Evolutionary conservation across 805 yeast genomes (phyloP).

Genomic region (Saccharomyces cerevisiae): DNA sequence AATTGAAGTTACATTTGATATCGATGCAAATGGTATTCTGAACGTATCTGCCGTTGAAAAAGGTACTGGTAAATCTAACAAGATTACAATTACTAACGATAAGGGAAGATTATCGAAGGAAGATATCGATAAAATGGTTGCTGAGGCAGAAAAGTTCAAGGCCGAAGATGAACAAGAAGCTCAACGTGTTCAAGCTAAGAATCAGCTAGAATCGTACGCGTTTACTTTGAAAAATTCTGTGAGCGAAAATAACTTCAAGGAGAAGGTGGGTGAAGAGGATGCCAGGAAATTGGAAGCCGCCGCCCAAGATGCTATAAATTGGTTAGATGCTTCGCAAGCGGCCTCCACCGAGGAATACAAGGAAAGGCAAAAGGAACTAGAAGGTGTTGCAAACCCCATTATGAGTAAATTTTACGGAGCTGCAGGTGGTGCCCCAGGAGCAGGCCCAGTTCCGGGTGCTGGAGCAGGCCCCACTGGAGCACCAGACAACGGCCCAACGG

Average conservation of each 20-base stretch:
- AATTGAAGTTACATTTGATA: slow-evolving; percentile 93
- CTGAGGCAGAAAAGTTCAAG: slow-evolving; percentile 95
- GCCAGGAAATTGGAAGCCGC: slow-evolving; percentile 65
- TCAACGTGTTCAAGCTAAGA: slow-evolving; percentile 85
- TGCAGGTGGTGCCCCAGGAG: slow-evolving; percentile 74
- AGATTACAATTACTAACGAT: slow-evolving; percentile 96
- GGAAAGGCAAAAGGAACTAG: slow-evolving; percentile 93
- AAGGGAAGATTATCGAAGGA: slow-evolving; percentile 97
- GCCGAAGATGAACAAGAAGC: slow-evolving; percentile 96
- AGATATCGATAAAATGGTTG: slow-evolving; percentile 95
- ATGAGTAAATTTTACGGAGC: slow-evolving; percentile 95
- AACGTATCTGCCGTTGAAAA: slow-evolving; percentile 94
- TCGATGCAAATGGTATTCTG: slow-evolving; percentile 95
- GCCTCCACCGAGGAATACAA: slow-evolving; percentile 87
- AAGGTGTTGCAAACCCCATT: slow-evolving; percentile 91
- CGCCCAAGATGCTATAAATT: slow-evolving; percentile 74
- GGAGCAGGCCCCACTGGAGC: slow-evolving; percentile 50
- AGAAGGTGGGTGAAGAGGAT: slow-evolving; percentile 67
- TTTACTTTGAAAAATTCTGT: slow-evolving; percentile 84
- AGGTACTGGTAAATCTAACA: slow-evolving; percentile 96
- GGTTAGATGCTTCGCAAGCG: slow-evolving; percentile 91
- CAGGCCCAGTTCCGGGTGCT: slow-evolving; percentile 34
- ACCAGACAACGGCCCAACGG: slow-evolving; percentile 61
- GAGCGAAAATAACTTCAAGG: slow-evolving; percentile 66
- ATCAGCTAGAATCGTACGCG: slow-evolving; percentile 90